Evolutionary conservation across 139 green algal genomes (phyloP).

Genomic region (Chlamydomonas sp.): DNA sequence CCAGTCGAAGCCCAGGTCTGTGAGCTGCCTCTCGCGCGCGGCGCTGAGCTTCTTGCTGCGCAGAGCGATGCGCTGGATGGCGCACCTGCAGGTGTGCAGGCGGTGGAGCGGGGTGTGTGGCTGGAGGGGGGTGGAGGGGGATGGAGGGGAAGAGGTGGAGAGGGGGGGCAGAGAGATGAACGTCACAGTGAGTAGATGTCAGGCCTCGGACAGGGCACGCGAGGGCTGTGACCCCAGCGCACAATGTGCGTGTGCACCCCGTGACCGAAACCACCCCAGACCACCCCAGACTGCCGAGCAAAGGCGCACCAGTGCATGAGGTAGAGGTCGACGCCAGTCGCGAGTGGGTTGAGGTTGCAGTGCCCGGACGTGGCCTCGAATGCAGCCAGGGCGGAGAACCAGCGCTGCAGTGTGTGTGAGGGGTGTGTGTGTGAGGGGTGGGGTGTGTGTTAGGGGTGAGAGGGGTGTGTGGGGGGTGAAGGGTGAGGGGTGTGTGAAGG

Average conservation of each 20-base stretch:
- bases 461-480: no score
- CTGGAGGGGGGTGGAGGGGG: no score
- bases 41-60: constrained; percentile 37
- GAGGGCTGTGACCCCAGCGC: no score
- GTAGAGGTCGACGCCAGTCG: constrained; percentile 29
- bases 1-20: constrained; percentile 64
- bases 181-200: no score
- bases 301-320: constrained; percentile 60
- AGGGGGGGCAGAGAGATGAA: no score
- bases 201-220: no score
- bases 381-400: constrained; percentile 44
- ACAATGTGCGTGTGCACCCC: neutral
- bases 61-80: constrained; percentile 52
- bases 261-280: neutral
- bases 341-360: constrained; percentile 38
- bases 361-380: constrained; percentile 42
- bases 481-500: no score
- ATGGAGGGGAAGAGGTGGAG: no score
- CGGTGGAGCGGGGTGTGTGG: neutral
- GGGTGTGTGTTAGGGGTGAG: no score
- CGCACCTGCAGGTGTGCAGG: constrained; percentile 9
- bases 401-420: no score
- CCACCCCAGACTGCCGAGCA: constrained; percentile 13
- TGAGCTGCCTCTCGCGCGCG: constrained; percentile 33
- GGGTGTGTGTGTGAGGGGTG: no score